phyloP scores from a whole-genome alignment of 495 filamentous ascomycete species.

The Penicillium paxilli region DNA sequence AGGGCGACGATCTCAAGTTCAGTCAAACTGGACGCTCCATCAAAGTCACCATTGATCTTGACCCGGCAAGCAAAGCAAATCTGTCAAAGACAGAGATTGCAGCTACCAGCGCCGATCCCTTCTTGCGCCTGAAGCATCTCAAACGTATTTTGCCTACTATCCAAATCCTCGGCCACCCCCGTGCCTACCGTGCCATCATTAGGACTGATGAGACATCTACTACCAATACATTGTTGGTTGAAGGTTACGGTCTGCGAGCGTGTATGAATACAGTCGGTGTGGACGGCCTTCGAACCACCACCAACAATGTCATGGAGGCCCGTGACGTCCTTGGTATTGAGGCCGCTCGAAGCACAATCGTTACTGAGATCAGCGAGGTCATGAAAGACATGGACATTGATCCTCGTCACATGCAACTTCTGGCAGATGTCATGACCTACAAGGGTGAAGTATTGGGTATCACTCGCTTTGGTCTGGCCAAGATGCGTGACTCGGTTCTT shows the following conservation, averaged over 20 bases:
- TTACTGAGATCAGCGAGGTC: slow-evolving; percentile 74
- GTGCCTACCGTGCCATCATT: slow-evolving; percentile 85
- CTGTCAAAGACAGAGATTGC: slow-evolving; percentile 58
- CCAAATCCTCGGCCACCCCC: slow-evolving; percentile 82
- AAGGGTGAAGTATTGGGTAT: slow-evolving; percentile 98
- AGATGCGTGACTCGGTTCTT: slow-evolving; percentile 93
- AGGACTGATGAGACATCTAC: slow-evolving; percentile 66
- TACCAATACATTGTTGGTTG: slow-evolving; percentile 74
- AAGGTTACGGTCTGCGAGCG: slow-evolving; percentile 85
- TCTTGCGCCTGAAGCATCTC: slow-evolving; percentile 77
- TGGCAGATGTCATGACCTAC: slow-evolving; percentile 99
- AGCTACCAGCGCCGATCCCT: slow-evolving; percentile 62
- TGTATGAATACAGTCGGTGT: slow-evolving; percentile 95
- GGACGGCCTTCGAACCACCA: slow-evolving; percentile 65
- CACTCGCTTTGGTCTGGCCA: slow-evolving; percentile 91
- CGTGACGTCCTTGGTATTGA: slow-evolving; percentile 95
- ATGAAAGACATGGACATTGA: slow-evolving; percentile 96
- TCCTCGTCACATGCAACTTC: slow-evolving; percentile 95
- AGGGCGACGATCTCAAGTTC: slow-evolving; percentile 56
- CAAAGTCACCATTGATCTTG: slow-evolving; percentile 56
- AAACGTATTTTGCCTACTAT: slow-evolving; percentile 79
- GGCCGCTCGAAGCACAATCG: slow-evolving; percentile 83
- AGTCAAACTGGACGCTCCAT: slow-evolving; percentile 52
- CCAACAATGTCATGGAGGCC: slow-evolving; percentile 91
- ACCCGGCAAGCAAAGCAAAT: slow-evolving; percentile 51